These are phyloP conservation scores for Stachybotrys chlorohalonatus DNA, from an alignment of 2,329 filamentous ascomycete species.

Conservation along the genomic window DNA sequence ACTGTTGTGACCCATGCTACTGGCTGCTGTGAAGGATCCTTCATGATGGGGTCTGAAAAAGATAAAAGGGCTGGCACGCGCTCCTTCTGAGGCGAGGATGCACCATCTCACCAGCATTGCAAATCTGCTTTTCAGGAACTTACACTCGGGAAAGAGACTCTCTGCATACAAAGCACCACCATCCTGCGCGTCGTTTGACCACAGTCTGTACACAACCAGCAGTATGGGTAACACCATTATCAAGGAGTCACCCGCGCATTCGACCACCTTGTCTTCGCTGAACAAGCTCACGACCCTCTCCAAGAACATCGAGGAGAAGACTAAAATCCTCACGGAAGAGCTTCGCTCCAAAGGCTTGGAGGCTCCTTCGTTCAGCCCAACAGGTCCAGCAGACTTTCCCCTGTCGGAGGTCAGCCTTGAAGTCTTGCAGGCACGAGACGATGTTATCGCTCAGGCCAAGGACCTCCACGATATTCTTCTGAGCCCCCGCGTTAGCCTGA, in stretches of 20 bases:
- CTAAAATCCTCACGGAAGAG: constrained; percentile 6
- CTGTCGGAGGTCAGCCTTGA: constrained; percentile 4
- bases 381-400: constrained; percentile 10
- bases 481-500: constrained; percentile 14
- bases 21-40: background rate
- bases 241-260: background rate
- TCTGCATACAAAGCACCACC: too few species aligned
- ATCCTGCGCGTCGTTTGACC: too few species aligned
- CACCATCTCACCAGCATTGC: too few species aligned
- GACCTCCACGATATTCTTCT: constrained; percentile 16
- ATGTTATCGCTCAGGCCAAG: constrained; percentile 14
- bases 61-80: too few species aligned
- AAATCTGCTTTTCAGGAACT: too few species aligned
- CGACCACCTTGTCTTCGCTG: constrained; percentile 2
- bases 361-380: constrained; percentile 9
- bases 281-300: constrained; percentile 8
- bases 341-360: constrained; percentile 8
- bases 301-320: constrained; percentile 9
- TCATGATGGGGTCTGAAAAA: too few species aligned
- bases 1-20: background rate
- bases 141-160: too few species aligned
- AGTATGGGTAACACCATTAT: background rate
- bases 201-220: background rate
- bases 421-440: constrained; percentile 5
- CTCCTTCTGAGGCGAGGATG: too few species aligned